Conservation (phyloP, 257 asterid species). For the Thymus mandschuricus region DNA sequence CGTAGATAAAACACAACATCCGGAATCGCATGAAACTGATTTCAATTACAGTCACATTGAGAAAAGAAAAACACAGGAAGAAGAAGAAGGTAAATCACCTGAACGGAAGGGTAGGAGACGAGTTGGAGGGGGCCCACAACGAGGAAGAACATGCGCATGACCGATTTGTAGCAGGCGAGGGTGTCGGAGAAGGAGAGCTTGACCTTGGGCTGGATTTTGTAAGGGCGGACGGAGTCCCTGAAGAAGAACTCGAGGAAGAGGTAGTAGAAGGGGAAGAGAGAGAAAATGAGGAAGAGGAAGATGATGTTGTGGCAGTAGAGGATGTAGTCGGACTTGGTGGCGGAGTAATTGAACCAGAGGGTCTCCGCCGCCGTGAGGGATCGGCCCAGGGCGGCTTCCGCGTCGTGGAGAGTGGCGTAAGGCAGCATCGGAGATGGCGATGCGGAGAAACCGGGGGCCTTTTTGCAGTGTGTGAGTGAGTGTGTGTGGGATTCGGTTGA, state of each 20-base stretch:
- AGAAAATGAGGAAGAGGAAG: conserved; percentile 79
- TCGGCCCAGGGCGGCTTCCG: conserved; percentile 76
- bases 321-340: conserved; percentile 82
- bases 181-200: conserved; percentile 60
- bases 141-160: conserved; percentile 84
- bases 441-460: conserved; percentile 5
- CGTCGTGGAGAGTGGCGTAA: conserved; percentile 72
- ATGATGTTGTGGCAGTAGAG: conserved; percentile 90
- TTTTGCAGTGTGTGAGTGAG: background rate
- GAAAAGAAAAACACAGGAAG: too few relatives aligned
- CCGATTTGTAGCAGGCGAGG: conserved; percentile 75
- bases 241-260: conserved; percentile 62
- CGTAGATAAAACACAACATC: too few relatives aligned
- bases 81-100: conserved; percentile 42
- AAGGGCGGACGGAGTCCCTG: conserved; percentile 40
- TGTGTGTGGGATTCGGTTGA: background rate
- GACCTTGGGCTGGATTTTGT: conserved; percentile 87
- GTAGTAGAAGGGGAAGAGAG: conserved; percentile 73
- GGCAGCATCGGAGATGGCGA: conserved; percentile 62
- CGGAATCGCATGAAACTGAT: background rate
- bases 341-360: conserved; percentile 83
- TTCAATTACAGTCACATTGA: background rate
- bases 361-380: conserved; percentile 72
- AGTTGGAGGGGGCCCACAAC: conserved; percentile 94
- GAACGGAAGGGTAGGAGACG: conserved; percentile 75